Evolutionary conservation across 164 flowering plant species (phyloP).

Genomic region (Vitis amurensis): DNA sequence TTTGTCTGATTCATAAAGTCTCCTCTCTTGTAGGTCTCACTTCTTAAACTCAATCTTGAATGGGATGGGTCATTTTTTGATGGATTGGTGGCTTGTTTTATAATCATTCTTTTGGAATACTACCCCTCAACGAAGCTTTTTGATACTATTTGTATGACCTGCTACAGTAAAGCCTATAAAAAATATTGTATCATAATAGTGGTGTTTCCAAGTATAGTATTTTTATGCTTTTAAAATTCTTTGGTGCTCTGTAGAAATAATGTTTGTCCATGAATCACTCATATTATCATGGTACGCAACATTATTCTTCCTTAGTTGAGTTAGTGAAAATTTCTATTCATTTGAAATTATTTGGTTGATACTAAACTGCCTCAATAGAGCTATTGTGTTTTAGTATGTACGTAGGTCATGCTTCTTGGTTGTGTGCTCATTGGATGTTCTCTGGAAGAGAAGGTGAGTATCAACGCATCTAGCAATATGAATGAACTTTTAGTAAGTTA

Average conservation of each 20-base stretch:
- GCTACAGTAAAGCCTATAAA: background rate
- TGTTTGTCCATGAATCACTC: no score
- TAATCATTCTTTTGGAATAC: slow-evolving; percentile 1
- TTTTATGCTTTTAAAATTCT: no score
- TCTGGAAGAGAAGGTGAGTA: slow-evolving; percentile 85
- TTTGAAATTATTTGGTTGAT: background rate
- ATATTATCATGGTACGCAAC: background rate
- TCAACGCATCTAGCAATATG: slow-evolving; percentile 94
- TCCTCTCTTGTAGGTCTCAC: slow-evolving; percentile 58
- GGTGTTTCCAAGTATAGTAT: no score
- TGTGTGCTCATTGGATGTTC: slow-evolving; percentile 95
- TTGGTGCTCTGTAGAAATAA: no score
- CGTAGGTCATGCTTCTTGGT: slow-evolving; percentile 99
- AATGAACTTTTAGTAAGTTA: slow-evolving; percentile 86
- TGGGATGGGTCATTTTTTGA: slow-evolving; percentile 96
- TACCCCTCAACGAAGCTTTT: background rate
- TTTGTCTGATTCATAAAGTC: background rate
- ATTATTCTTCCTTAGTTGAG: background rate
- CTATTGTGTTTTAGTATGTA: slow-evolving; percentile 53
- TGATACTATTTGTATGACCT: background rate
- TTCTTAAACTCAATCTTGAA: slow-evolving; percentile 77
- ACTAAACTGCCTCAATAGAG: slow-evolving; percentile 25
- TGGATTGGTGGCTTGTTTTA: slow-evolving; percentile 80
- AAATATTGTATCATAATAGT: no score
- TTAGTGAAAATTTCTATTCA: background rate